Evolutionary conservation across 768 basidiomycete genomes (phyloP), one percentile per base, ranked within the genome.

Genomic region (Suillus fuscotomentosus): DNA sequence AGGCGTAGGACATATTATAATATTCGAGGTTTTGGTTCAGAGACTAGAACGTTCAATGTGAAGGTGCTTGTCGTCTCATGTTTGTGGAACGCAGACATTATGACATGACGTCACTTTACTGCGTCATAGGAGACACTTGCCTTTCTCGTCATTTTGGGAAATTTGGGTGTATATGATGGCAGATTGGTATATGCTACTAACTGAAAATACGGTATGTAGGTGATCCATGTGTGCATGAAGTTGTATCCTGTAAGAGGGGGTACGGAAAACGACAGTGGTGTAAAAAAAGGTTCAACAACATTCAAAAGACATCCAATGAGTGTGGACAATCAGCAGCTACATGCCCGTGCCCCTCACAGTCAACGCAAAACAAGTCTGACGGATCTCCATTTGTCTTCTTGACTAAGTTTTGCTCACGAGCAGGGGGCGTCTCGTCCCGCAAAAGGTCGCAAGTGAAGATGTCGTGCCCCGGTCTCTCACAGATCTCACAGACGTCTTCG

Each of bases 301-400:
- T 43, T 79, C 77, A 95, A 78, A 95, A 96, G 63, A 95, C 90
- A 77, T 96, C 94, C 75, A 88, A 76, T 13, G 92, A 93, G 74
- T 94, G 87, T 47, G 93, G 92, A 71, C 94, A 96, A 66, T 94
- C 85, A 42, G 83, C 84, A 6, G 93, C 86, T 43, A 81, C 71
- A 73, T 95, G 94, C 9, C 92, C 94, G 60, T 84, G 82, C 63
- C 85, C 85, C 78, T 95, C 94, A 72, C 94, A 95, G 68, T 95
- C 93, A 61, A 88, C 90, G 73, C 94, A 95, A 71, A 85, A 91
- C 47, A 85, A 69, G 60, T 82, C 83, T 20, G 73, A 73, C 17
- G 66, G 36, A 59, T 68, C 69, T 22, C 63, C 39, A 17, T 57
- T 64, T 10, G 38, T 41, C 68, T 64, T 61, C 63, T 59, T 66